phyloP scores from a whole-genome alignment of 73 alveolate genomes.

The Paramecium sonneborni region DNA sequence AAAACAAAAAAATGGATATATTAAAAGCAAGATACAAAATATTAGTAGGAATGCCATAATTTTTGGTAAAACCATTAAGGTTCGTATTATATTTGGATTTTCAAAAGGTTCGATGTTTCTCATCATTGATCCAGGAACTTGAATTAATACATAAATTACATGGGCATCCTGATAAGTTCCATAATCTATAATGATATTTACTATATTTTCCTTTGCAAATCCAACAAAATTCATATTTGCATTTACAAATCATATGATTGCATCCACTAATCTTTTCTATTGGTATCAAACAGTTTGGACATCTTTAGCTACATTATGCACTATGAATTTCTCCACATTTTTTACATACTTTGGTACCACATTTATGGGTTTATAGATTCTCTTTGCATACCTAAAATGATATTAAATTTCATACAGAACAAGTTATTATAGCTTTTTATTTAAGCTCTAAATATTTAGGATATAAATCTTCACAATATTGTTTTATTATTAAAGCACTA shows the following conservation, averaged over 20 bases:
- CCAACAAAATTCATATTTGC: conserved; percentile 68
- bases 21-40: background rate
- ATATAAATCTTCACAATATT: background rate
- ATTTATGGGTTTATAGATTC: background rate
- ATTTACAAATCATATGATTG: conserved; percentile 63
- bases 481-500: background rate
- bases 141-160: background rate
- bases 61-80: background rate
- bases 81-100: background rate
- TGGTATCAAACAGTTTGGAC: conserved; percentile 59
- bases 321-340: background rate
- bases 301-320: background rate
- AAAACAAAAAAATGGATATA: background rate
- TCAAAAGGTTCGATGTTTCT: background rate
- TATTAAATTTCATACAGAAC: background rate
- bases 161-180: conserved; percentile 65
- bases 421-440: background rate
- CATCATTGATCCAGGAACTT: conserved; percentile 50
- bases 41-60: background rate
- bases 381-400: background rate
- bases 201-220: conserved; percentile 54
- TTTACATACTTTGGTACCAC: background rate
- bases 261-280: conserved; percentile 64
- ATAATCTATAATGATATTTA: conserved; percentile 41
- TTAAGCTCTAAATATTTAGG: background rate